Conservation (phyloP, 2,329 filamentous ascomycete genomes). For the Ramularia collo-cygni region DNA sequence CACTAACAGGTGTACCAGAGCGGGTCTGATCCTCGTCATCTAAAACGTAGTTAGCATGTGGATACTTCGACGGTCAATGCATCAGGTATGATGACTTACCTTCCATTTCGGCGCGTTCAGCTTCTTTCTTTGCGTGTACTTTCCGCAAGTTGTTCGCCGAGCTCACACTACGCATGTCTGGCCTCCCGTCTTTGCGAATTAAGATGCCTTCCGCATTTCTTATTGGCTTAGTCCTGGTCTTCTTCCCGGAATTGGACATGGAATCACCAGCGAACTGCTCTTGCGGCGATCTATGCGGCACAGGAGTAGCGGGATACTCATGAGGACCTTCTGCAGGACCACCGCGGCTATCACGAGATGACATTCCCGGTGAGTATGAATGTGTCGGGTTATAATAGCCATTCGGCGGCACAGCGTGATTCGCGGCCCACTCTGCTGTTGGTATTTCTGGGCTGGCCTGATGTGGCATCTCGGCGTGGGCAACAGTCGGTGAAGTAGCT, state of each 20-base stretch:
- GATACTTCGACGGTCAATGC: slow-evolving; percentile 10
- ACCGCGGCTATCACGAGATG: slow-evolving; percentile 4
- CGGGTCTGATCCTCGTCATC: slow-evolving; percentile 16
- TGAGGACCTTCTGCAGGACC: slow-evolving; percentile 14
- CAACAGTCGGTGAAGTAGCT: slow-evolving; percentile 11
- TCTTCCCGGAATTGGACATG: slow-evolving; percentile 31
- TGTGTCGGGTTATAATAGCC: slow-evolving; percentile 21
- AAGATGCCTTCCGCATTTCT: slow-evolving; percentile 45
- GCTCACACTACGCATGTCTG: slow-evolving; percentile 47
- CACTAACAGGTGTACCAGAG: slow-evolving; percentile 17
- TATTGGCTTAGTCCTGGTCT: slow-evolving; percentile 44
- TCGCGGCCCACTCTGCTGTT: slow-evolving; percentile 30
- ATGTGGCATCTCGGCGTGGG: slow-evolving; percentile 20
- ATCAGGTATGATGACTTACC: slow-evolving; percentile 9
- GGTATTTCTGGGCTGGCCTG: slow-evolving; percentile 38
- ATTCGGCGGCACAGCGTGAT: slow-evolving; percentile 30
- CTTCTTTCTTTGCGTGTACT: slow-evolving; percentile 45
- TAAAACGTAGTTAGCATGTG: slow-evolving; percentile 7
- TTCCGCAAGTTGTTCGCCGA: slow-evolving; percentile 47
- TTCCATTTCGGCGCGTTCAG: slow-evolving; percentile 28
- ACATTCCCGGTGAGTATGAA: slow-evolving; percentile 12
- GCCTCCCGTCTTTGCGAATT: slow-evolving; percentile 46
- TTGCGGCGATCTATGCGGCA: slow-evolving; percentile 9
- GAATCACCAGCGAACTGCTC: slow-evolving; percentile 10
- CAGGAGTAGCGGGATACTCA: slow-evolving; percentile 22